Conservation (phyloP, 192 early-diverging fungal genomes). For the Anaeromyces robustus region DNA sequence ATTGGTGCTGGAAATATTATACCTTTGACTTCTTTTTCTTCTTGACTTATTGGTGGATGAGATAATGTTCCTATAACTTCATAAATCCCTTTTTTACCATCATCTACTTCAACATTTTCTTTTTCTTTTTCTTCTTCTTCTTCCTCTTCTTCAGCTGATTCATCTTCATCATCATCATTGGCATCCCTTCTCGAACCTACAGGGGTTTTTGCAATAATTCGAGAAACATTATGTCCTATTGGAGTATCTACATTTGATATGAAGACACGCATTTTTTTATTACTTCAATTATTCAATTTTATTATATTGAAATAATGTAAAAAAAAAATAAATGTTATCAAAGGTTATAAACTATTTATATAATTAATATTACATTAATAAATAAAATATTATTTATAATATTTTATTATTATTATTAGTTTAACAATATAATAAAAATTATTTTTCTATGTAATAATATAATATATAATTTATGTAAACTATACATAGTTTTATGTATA, state of each 20-base stretch:
- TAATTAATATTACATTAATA: no score
- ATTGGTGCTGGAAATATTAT: slow-evolving; percentile 15
- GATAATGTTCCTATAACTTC: slow-evolving; percentile 23
- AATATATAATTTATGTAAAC: not conserved
- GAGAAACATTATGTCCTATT: slow-evolving; percentile 32
- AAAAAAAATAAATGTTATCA: no score
- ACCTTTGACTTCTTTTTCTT: not conserved
- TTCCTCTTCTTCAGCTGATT: slow-evolving; percentile 5
- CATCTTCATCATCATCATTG: slow-evolving; percentile 9
- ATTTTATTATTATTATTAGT: no score
- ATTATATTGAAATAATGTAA: no score
- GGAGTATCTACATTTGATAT: slow-evolving; percentile 31
- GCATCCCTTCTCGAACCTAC: slow-evolving; percentile 18
- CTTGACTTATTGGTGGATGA: not conserved
- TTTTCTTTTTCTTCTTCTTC: slow-evolving; percentile 6
- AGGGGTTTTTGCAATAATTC: slow-evolving; percentile 20
- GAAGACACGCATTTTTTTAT: slow-evolving; percentile 14
- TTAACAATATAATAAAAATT: no score
- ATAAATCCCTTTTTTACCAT: slow-evolving; percentile 20
- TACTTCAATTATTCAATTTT: no score
- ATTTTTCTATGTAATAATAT: no score
- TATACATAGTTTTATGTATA: not conserved
- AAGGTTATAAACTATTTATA: no score
- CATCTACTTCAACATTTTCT: not conserved
- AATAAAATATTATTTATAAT: no score